Evolutionary conservation across 192 early-diverging fungal species (phyloP), one percentile per base, ranked within the genome.

Genomic region (Helicostylum pulchrum): DNA sequence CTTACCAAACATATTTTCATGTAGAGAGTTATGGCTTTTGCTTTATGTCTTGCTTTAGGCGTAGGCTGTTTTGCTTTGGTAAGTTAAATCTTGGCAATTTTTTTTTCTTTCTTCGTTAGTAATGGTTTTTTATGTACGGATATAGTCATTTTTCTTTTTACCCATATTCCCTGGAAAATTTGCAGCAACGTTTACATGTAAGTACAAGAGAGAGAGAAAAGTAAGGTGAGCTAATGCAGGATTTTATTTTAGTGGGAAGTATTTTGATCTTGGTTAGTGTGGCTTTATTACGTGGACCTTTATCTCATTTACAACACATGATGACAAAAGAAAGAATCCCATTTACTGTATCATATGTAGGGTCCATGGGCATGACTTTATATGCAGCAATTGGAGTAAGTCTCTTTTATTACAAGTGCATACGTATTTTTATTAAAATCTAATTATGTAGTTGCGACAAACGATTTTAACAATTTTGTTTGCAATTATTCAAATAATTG

Each of bases 331-430:
- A 93, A 47, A 81, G 96, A 39, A 56, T 94, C 34, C 83, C 92
- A 21, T 96, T 95, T 63, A 94, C 92, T 1, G 58, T 72, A 15
- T 73, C 84, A 8, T 97, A 97, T 66, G 72, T 97, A 46, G 88
- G 86, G 21, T 90, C 90, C 23, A 88, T 99, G 81, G 72, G 80
- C 31, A 74, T 92, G 52, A 95, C 94, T 2, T 80, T 99, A 58
- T 97, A 91, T 61, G 90, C 89, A 69, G 88, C 92, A 23, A 60
- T 95, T 30, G 83, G 83, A 47, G 87, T 90, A 86, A 81, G 83
- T 82, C 8, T 48, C 21, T 31, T 6, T 47, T 17, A n/a, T n/a
- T n/a, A n/a, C n/a, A n/a, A n/a, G n/a, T 47, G 7, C 1, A 4
- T 14, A 53, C 23, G 32, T 15, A 17, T 21, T 20, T 47, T 10